Percentiles rank a stretch among this genome's conserved stretches.
phyloP scores from a whole-genome alignment of 2,329 filamentous ascomycete genomes.

The Colletotrichum euphorbiae region DNA sequence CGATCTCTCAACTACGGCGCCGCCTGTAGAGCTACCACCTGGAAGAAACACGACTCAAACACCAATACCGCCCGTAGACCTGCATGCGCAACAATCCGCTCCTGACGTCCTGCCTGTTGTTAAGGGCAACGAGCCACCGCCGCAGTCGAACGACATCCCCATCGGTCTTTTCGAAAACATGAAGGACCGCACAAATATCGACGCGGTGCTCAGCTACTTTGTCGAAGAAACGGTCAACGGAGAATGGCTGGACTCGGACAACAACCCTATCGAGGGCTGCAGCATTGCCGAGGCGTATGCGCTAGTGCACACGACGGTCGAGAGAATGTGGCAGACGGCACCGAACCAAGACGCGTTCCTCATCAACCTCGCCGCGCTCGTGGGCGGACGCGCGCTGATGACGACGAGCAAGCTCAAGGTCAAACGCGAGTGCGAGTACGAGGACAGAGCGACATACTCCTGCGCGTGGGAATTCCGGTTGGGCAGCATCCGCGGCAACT shows the following conservation, averaged over 20 bases:
- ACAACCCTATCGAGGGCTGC: conserved; percentile 56
- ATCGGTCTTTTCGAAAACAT: conserved; percentile 46
- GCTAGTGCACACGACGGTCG: conserved; percentile 65
- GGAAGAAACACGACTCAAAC: not conserved
- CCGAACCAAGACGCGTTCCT: conserved; percentile 66
- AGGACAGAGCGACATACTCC: conserved; percentile 59
- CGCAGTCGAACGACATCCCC: conserved; percentile 26
- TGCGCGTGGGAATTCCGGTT: conserved; percentile 68
- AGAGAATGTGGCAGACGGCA: conserved; percentile 63
- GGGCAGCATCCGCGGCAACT: conserved; percentile 64
- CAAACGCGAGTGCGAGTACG: conserved; percentile 56
- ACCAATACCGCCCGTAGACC: not conserved
- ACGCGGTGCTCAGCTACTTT: conserved; percentile 67
- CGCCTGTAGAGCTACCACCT: not conserved
- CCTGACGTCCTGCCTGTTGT: not conserved
- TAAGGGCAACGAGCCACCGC: not conserved
- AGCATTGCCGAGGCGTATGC: conserved; percentile 65
- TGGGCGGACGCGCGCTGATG: conserved; percentile 65
- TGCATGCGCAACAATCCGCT: conserved; percentile 10
- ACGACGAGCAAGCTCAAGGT: conserved; percentile 54
- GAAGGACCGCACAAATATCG: conserved; percentile 66
- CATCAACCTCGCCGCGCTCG: conserved; percentile 68
- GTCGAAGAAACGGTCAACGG: conserved; percentile 61
- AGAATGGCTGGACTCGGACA: conserved; percentile 63
- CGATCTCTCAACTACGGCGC: not conserved